phyloP scores from a whole-genome alignment of 257 asterid genomes.

The Nyctanthes arbortristis region DNA sequence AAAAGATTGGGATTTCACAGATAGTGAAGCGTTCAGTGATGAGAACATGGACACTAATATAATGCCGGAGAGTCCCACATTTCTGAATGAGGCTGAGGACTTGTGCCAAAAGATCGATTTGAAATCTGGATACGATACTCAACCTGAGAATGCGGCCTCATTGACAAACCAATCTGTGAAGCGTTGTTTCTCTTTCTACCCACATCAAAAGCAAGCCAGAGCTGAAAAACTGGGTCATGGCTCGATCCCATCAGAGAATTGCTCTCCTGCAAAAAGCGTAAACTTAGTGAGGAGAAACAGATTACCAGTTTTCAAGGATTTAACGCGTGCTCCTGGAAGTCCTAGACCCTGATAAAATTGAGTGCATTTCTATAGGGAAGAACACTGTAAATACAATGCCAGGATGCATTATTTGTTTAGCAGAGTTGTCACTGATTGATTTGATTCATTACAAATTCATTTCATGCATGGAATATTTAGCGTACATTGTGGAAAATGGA shows the following conservation, averaged over 20 bases:
- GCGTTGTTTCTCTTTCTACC: background rate
- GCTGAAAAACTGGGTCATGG: background rate
- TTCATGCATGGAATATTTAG: too few species aligned
- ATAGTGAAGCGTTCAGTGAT: background rate
- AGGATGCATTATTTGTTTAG: too few species aligned
- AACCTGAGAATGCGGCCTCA: background rate
- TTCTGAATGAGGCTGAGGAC: background rate
- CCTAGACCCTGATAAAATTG: conserved; percentile 25
- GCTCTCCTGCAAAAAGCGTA: conserved; percentile 16
- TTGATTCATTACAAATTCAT: too few species aligned
- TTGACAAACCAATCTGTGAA: background rate
- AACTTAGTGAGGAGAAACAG: conserved; percentile 38
- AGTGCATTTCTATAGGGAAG: too few species aligned
- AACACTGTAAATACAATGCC: too few species aligned
- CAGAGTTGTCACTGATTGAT: too few species aligned
- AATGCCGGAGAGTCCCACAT: background rate
- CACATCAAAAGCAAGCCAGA: background rate
- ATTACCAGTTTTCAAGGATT: conserved; percentile 54
- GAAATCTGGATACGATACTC: conserved; percentile 7
- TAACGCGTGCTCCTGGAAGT: conserved; percentile 37
- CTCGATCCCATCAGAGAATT: conserved; percentile 14
- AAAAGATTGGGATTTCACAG: background rate
- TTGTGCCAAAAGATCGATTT: background rate
- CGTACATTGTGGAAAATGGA: too few species aligned
- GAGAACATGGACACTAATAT: background rate